phyloP scores from a whole-genome alignment of 805 yeast species.

The Cephaloascus fragrans region DNA sequence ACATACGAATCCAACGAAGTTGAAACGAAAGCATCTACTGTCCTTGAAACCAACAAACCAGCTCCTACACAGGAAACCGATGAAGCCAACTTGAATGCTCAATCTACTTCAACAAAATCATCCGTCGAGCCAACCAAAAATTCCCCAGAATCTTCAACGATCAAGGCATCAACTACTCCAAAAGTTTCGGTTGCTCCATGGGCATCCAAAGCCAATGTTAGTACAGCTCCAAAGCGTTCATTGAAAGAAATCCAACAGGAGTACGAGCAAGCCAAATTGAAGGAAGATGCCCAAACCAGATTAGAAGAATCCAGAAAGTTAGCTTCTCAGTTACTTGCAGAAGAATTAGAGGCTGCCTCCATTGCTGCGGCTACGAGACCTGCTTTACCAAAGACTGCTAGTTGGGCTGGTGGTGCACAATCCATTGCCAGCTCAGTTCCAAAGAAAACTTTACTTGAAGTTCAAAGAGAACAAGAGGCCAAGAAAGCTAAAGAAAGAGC shows the following conservation, averaged over 20 bases:
- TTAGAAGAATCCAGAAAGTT: slow-evolving; percentile 10
- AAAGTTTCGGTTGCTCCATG: slow-evolving; percentile 35
- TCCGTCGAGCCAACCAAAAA: slow-evolving; percentile 1
- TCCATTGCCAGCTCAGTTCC: slow-evolving; percentile 17
- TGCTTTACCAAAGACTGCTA: slow-evolving; percentile 20
- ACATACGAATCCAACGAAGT: too few species aligned
- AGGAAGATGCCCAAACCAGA: slow-evolving; percentile 27
- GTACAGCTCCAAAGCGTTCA: slow-evolving; percentile 27
- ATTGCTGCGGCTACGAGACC: slow-evolving; percentile 14
- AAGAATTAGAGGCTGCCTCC: slow-evolving; percentile 9
- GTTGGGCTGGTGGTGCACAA: slow-evolving; percentile 27
- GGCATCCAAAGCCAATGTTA: slow-evolving; percentile 26
- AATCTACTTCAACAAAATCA: slow-evolving; percentile 2
- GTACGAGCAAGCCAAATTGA: slow-evolving; percentile 33
- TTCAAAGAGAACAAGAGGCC: slow-evolving; percentile 47
- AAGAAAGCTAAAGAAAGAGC: slow-evolving; percentile 11
- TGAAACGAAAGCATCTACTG: neutral
- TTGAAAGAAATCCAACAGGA: slow-evolving; percentile 40
- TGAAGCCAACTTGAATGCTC: slow-evolving; percentile 1
- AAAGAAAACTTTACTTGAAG: slow-evolving; percentile 46
- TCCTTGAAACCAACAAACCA: neutral
- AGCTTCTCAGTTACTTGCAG: neutral
- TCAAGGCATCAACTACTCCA: neutral
- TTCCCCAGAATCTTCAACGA: too few species aligned
- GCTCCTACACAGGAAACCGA: neutral